Base-by-base conservation (phyloP, 495 filamentous ascomycete species). In the Podospora comata region DNA sequence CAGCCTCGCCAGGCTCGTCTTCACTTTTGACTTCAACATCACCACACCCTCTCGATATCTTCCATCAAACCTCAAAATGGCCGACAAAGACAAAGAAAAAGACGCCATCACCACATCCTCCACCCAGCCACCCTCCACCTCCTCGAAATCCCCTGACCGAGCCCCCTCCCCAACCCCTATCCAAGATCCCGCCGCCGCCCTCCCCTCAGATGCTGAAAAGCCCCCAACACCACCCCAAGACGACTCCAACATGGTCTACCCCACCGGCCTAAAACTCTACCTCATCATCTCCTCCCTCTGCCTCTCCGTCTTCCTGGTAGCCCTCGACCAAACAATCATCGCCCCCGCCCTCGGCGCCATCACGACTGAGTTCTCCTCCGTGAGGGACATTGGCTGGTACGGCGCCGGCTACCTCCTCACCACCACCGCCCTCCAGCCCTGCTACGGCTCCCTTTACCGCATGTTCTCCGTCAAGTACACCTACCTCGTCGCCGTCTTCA, bases 271-370 rank as follows among this genome's bases (percentile, higher is more conserved):
- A 60, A 81, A 77, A 64, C 78, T 86, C 6, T 62, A 73, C 48
- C 77, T 85, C 23, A 80, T 86, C 62, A 82, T 85, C 67, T 65
- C 77, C 26, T 83, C 84, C 18, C 80, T 86, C 27, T 85, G 81
- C 72, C 71, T 85, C 7, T 72, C 80, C 54, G 78, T 87, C 53
- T 89, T 90, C 79, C 81, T 89, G 62, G 85, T 87, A 30, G 88
- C 88, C 7, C 81, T 90, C 58, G 88, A 88, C 72, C 83, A 86
- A 73, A 88, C 86, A 62, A 87, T 89, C 73, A 85, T 89, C 66
- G 79, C 86, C 1, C 87, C 86, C 11, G 84, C 87, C 1, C 82
- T 88, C 23, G 86, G 80, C 69, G 79, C 80, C 67, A 81, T 83
- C 72, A 83, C 81, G 2, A 69, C 67, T 55, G 78, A 80, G 67